phyloP scores from a whole-genome alignment of 2,329 filamentous ascomycete species.

The Colletotrichum tabaci region DNA sequence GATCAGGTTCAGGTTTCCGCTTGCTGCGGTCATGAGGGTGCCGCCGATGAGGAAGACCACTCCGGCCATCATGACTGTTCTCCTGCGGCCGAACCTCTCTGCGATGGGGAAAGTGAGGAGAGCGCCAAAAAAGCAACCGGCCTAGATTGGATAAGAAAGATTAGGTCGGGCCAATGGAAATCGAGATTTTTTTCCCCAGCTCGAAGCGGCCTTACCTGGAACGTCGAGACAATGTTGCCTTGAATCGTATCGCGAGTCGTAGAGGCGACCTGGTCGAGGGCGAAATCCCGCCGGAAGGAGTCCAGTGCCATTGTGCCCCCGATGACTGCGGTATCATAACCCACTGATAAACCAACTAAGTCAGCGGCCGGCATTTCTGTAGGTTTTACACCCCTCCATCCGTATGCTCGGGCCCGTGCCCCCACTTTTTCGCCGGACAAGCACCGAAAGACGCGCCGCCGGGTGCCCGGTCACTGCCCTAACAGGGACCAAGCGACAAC shows the following conservation, averaged over 20 bases:
- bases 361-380: conserved; percentile 1
- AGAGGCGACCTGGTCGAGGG: conserved; percentile 47
- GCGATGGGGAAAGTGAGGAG: conserved; percentile 61
- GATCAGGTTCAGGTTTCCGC: conserved; percentile 55
- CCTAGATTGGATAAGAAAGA: conserved; percentile 49
- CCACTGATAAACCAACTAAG: conserved; percentile 46
- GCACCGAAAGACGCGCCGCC: background rate
- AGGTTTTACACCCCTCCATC: background rate
- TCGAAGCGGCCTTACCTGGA: conserved; percentile 24
- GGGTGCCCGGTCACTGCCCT: too few species aligned
- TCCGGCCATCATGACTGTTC: conserved; percentile 61
- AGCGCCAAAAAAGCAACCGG: conserved; percentile 58
- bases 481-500: background rate
- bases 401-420: background rate
- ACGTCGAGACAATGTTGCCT: conserved; percentile 49
- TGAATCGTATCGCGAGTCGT: conserved; percentile 51
- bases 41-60: conserved; percentile 58
- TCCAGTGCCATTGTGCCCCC: conserved; percentile 57
- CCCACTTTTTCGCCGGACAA: background rate
- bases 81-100: conserved; percentile 63
- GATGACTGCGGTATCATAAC: conserved; percentile 57
- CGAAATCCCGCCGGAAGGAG: conserved; percentile 55
- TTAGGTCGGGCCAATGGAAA: fast-evolving
- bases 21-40: conserved; percentile 52
- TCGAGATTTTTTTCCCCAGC: too few species aligned